Evolutionary conservation across 129 eudicot genomes (phyloP).

Genomic region (Flaveria bidentis): DNA sequence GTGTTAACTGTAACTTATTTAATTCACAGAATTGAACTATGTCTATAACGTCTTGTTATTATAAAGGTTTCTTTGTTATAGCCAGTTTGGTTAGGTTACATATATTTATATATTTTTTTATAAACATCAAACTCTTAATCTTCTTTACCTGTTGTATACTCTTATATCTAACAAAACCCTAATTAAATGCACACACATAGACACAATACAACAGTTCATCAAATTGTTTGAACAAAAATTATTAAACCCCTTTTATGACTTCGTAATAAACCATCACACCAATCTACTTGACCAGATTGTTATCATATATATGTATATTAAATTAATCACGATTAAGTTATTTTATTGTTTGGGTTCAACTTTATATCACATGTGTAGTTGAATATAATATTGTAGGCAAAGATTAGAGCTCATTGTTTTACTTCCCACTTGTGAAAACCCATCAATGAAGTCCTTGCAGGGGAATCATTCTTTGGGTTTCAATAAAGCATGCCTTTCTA

Average conservation of each 20-base stretch:
- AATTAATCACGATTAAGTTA: neutral
- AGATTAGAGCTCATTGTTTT: slow-evolving; percentile 28
- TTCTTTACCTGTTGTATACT: too few relatives aligned
- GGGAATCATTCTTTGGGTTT: slow-evolving; percentile 16
- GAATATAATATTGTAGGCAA: neutral
- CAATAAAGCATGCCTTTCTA: slow-evolving; percentile 2
- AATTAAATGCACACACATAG: too few relatives aligned
- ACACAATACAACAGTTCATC: neutral
- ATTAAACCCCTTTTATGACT: neutral
- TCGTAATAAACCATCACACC: neutral
- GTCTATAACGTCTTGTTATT: too few relatives aligned
- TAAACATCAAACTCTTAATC: too few relatives aligned
- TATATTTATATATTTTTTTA: too few relatives aligned
- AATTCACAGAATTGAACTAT: too few relatives aligned
- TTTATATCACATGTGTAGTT: neutral
- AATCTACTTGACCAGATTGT: neutral
- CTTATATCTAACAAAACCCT: too few relatives aligned
- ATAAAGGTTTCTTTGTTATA: too few relatives aligned
- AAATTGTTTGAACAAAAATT: neutral
- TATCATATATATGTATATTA: neutral
- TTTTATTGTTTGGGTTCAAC: neutral
- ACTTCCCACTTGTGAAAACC: slow-evolving; percentile 34
- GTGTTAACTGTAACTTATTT: too few relatives aligned
- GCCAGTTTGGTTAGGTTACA: too few relatives aligned
- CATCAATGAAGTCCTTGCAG: neutral